phyloP scores from a whole-genome alignment of 768 basidiomycete genomes.

The Tricholoma bakamatsutake region DNA sequence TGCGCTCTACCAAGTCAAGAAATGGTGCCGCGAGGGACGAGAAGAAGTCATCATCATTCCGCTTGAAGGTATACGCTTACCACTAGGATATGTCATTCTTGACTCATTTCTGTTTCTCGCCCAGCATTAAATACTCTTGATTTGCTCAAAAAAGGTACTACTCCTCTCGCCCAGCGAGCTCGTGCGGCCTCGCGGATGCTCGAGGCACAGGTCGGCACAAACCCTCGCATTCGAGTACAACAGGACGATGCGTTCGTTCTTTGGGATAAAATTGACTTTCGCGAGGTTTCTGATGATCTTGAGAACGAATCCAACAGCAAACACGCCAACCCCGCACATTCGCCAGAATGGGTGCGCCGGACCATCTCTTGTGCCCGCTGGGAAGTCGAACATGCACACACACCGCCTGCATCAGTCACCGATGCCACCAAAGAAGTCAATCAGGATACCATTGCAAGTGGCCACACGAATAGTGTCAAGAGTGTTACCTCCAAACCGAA shows the following conservation, averaged over 20 bases:
- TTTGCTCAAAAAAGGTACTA: conserved; percentile 86
- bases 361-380: conserved; percentile 80
- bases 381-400: conserved; percentile 53
- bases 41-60: conserved; percentile 80
- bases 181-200: conserved; percentile 85
- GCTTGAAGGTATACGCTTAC: conserved; percentile 65
- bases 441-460: conserved; percentile 5
- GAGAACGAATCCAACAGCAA: conserved; percentile 17
- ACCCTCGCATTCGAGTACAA: conserved; percentile 77
- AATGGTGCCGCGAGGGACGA: conserved; percentile 73
- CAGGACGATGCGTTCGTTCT: conserved; percentile 76
- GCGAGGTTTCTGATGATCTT: conserved; percentile 19
- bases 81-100: background rate
- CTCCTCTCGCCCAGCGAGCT: conserved; percentile 71
- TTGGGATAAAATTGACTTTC: conserved; percentile 69
- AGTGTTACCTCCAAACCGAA: conserved; percentile 28
- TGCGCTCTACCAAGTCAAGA: conserved; percentile 71
- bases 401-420: background rate
- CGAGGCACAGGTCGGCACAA: conserved; percentile 81
- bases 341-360: conserved; percentile 82
- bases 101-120: background rate
- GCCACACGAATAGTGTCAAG: background rate
- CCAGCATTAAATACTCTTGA: conserved; percentile 88
- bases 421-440: conserved; percentile 17
- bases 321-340: conserved; percentile 24